Base-by-base conservation (phyloP, 192 early-diverging fungal species). In the Dissophora globulifera region DNA sequence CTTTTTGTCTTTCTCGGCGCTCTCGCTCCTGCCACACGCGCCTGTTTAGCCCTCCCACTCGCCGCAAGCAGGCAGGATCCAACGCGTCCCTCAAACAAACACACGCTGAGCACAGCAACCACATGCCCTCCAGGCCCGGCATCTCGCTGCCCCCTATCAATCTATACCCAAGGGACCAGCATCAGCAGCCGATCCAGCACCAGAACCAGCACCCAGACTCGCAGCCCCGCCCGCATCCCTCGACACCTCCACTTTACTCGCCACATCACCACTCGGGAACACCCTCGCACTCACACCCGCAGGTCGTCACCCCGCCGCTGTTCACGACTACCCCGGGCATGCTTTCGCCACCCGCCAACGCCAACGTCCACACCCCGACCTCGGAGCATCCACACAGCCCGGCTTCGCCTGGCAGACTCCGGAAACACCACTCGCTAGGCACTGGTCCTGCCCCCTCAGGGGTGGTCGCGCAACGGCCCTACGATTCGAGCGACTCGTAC, bases 401-500 rank as follows among this genome's bases (percentile, higher is more conserved):
- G 1, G 33, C 46, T 0, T 52, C 55, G 9, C 67, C 57, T 1
- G 67, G 67, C 16, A 17, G 35, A 13, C 38, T 22, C 16, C 56
- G 67, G 48, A 69, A 60, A 23, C 58, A 8, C 42, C 38, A 23
- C 32, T 56, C 16, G 20, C n/a, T 19, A 22, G 15, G 25, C 25
- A 4, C 33, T 31, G 53, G 53, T 31, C 19, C 30, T 20, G 9
- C 4, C 26, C 19, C 59, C 20, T 43, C 16, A 4, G 35, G 9
- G 17, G 47, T 15, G 23, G 29, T 22, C 29, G 15, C 57, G 3
- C 26, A 23, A 6, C 25, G 40, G 27, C 33, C 32, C 1, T 29
- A 69, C 19, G 67, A 69, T 29, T 59, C 67, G 13, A 59, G 46
- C 29, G 67, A 69, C 41, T 69, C 67, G 15, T 69, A 69, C n/a